Conservation (phyloP, 2,329 filamentous ascomycete genomes). For the Arthroderma sp. region DNA sequence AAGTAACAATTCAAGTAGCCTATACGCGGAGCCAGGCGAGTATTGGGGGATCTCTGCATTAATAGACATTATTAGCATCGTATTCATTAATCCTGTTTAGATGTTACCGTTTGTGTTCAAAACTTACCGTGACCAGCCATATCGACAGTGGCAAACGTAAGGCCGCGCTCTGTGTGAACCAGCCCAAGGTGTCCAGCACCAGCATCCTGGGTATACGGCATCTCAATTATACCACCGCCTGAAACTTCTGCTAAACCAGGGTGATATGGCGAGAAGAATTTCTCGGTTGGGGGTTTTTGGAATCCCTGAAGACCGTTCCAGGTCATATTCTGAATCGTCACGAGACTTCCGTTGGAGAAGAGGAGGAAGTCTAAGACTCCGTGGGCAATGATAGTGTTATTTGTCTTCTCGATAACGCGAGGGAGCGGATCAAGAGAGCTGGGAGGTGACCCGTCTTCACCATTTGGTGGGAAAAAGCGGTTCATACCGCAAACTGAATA, state of each 20-base stretch:
- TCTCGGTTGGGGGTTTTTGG: constrained; percentile 43
- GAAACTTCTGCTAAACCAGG: constrained; percentile 5
- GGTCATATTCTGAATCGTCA: constrained; percentile 69
- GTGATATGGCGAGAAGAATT: constrained; percentile 58
- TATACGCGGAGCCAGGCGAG: constrained; percentile 36
- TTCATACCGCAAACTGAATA: constrained; percentile 44
- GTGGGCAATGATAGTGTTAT: constrained; percentile 61
- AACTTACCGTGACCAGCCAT: constrained; percentile 44
- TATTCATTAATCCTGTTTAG: neutral
- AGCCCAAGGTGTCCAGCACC: constrained; percentile 56
- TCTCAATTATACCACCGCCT: constrained; percentile 27
- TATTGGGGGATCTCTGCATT: constrained; percentile 28
- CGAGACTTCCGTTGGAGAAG: constrained; percentile 54
- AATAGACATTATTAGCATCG: neutral
- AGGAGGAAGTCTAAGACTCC: constrained; percentile 58
- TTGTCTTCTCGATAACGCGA: constrained; percentile 57
- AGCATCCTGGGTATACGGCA: constrained; percentile 28
- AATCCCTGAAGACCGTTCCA: constrained; percentile 63
- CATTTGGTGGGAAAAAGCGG: constrained; percentile 31
- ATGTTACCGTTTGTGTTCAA: no score
- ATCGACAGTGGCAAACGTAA: constrained; percentile 56
- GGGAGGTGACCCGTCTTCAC: constrained; percentile 31
- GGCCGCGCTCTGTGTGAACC: constrained; percentile 57
- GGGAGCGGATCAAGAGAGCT: constrained; percentile 49
- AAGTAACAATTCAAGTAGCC: constrained; percentile 59